Evolutionary conservation across 2,329 filamentous ascomycete genomes (phyloP), one percentile per base, ranked within the genome.

Genomic region (Xylariaceae sp.): DNA sequence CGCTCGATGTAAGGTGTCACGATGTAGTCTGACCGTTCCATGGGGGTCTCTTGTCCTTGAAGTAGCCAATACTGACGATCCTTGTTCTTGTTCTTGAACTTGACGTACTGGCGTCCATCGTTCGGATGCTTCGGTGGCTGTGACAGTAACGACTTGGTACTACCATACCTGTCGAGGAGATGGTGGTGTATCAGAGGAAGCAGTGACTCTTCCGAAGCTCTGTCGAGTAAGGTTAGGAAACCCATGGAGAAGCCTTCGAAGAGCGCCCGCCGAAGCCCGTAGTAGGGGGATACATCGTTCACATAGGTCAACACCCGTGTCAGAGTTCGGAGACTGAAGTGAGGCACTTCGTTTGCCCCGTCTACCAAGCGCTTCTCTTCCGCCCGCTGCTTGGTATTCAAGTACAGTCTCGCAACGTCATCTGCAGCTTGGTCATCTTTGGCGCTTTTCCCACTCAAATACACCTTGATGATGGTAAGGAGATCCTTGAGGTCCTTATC

Each of bases 211-310:
- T 94, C 88, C 0, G 92, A 96, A 19, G 82, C 75, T 49, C 77
- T 75, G 50, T 90, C 81, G 10, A 99, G 69, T 5, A 95, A 74
- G 0, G 93, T 98, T 36, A 95, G 65, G 52, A 98, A 99, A 31
- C 89, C 92, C 93, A 98, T 98, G 12, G 86, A 88, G 54, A 96
- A 96, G 0, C 92, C 93, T 65, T 99, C 92, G 43, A 84, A 94
- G 2, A 96, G 65, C 9, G 90, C 85, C 51, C 93, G 70, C 16
- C 92, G 78, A 26, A 96, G 65, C 10, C 85, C 88, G 58, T 94
- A 95, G 4, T 83, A 73, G 0, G 87, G 78, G 0, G 85, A 76
- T 43, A 95, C 89, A 33, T 89, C 83, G 43, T 80, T 79, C 13
- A 90, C 88, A 55, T 95, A 98, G 23, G 80, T 83, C 33, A 99